These are phyloP conservation scores for Arthroderma sp. DNA, from an alignment of 2,329 filamentous ascomycete species.

Conservation along the genomic window DNA sequence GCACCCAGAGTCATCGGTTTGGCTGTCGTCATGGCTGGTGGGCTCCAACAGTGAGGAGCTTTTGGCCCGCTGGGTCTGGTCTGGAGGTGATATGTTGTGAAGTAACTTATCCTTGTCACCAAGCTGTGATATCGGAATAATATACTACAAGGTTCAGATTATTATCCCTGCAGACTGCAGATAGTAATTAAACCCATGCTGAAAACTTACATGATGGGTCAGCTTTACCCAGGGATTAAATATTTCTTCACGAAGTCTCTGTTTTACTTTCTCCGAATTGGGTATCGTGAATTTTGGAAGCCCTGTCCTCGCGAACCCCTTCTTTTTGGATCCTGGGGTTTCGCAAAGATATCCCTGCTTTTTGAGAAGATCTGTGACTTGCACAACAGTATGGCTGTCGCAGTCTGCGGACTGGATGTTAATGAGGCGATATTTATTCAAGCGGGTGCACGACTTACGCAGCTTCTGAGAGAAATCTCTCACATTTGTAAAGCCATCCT, in stretches of 20 bases:
- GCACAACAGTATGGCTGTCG: conserved; percentile 17
- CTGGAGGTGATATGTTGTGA: too few species aligned
- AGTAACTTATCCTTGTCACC: too few species aligned
- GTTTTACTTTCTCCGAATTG: conserved; percentile 10
- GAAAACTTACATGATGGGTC: conserved; percentile 18
- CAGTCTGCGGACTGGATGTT: conserved; percentile 15
- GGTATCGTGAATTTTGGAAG: conserved; percentile 19
- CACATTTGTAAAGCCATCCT: conserved; percentile 18
- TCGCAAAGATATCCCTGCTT: conserved; percentile 17
- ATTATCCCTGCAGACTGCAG: background rate
- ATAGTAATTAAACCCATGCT: background rate
- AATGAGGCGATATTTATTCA: background rate
- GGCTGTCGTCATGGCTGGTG: too few species aligned
- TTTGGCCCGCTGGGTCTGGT: too few species aligned
- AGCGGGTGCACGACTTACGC: conserved; percentile 14
- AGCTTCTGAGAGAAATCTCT: conserved; percentile 19
- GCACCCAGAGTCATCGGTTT: too few species aligned
- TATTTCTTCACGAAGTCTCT: conserved; percentile 17
- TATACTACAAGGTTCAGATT: background rate
- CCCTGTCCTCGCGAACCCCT: conserved; percentile 18
- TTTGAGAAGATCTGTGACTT: conserved; percentile 18
- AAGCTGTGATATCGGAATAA: background rate
- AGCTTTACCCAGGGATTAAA: conserved; percentile 22
- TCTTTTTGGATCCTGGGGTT: conserved; percentile 20
- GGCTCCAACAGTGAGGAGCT: too few species aligned